Base-by-base conservation (phyloP, 1,139 yeast species). In the Nakaseomyces bracarensis region DNA sequence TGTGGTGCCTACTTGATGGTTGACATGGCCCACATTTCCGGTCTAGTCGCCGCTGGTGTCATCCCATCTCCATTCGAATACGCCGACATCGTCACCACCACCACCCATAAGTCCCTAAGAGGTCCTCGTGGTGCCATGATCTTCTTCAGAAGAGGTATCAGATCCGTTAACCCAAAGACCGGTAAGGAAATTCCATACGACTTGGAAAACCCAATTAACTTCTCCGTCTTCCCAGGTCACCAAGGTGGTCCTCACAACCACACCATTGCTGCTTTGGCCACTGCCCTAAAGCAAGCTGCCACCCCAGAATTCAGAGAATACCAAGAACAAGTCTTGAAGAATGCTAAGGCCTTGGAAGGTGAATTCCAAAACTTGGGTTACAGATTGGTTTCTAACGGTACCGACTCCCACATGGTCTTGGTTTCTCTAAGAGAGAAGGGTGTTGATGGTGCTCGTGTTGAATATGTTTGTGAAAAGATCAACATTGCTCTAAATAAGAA, bases 211-310 rank as follows among this genome's bases (percentile, higher is more conserved):
- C 85, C 85, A 67, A 89, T 91, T 69, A 91, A 91, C 77, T 91
- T 91, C 67, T 87, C 96, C 8, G 97, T 91, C 50, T 91, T 91
- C 89, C 98, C 98, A 57, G 97, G 96, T 58, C 97, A 91, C 69
- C 98, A 91, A 73, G 98, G 98, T 74, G 98, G 98, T 65, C 98
- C 98, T 54, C 97, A 91, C 69, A 91, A 91, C 73, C 97, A 91
- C 72, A 91, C 97, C 56, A 91, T 91, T 64, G 82, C 96, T 50
- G 98, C 97, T 38, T 74, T 91, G 61, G 96, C 97, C 36, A 89
- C 93, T 50, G 98, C 98, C 48, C 76, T 91, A 62, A 86, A 85
- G 66, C 98, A 91, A 71, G 95, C 96, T 47, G 77, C 80, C 47
- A 77, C 93, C 43, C 95, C 94, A 44, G 96, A 86, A 66, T 91